Conservation (phyloP, 225 moss, liverwort and hornwort species). For the Sphagnum contortum region DNA sequence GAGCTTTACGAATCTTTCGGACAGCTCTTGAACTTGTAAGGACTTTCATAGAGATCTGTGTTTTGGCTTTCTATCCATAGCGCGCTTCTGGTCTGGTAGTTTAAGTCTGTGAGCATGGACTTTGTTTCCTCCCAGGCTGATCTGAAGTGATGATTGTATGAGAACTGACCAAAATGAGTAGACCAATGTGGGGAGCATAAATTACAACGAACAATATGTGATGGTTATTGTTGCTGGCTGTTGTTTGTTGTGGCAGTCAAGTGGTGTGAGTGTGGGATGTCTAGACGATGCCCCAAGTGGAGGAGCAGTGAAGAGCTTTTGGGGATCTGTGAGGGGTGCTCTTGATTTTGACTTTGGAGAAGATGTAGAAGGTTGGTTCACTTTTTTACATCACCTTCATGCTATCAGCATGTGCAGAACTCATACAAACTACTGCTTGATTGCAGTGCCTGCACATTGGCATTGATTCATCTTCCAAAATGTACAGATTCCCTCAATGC, state of each 20-base stretch:
- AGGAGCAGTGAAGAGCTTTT: conserved; percentile 53
- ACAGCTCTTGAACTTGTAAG: conserved; percentile 65
- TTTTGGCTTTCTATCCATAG: neutral
- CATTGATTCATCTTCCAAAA: too few relatives aligned
- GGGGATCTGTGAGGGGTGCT: conserved; percentile 51
- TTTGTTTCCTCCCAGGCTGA: too few relatives aligned
- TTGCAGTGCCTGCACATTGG: too few relatives aligned
- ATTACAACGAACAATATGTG: too few relatives aligned
- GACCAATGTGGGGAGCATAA: too few relatives aligned
- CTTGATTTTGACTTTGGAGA: conserved; percentile 93
- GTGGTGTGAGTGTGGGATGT: conserved; percentile 69
- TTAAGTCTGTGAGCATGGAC: too few relatives aligned
- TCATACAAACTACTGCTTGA: too few relatives aligned
- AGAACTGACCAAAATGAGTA: too few relatives aligned
- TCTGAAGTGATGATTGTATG: too few relatives aligned
- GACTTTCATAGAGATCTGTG: conserved; percentile 1
- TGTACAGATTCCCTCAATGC: too few relatives aligned
- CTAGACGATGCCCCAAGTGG: conserved; percentile 79
- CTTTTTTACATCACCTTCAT: neutral
- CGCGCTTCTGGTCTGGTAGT: neutral
- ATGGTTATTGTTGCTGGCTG: neutral
- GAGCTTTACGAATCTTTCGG: conserved; percentile 60
- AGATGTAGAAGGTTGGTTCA: conserved; percentile 44
- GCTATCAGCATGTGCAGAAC: neutral
- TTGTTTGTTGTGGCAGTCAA: conserved; percentile 19